Evolutionary conservation across 1,139 yeast species (phyloP).

Genomic region (Saccharomyces hybrid): DNA sequence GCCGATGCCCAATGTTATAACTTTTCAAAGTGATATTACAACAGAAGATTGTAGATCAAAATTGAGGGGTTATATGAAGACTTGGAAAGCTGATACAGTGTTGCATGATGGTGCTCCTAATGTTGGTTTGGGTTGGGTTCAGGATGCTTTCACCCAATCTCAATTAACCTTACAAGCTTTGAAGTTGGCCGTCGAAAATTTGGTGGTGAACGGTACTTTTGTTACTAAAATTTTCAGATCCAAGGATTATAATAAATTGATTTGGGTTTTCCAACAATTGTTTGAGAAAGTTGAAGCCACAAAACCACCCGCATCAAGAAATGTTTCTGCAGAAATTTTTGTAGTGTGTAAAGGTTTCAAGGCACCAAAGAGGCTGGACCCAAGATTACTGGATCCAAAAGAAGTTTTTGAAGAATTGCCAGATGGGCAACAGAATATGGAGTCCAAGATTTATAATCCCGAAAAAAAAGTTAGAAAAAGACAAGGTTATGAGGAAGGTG

Average conservation of each 20-base stretch:
- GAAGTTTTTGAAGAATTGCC: conserved; percentile 91
- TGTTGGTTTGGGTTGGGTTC: conserved; percentile 98
- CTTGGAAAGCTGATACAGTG: conserved; percentile 98
- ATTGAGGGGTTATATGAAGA: conserved; percentile 90
- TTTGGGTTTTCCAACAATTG: conserved; percentile 96
- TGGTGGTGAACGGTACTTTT: conserved; percentile 87
- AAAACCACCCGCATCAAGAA: conserved; percentile 97
- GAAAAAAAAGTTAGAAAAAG: conserved; percentile 86
- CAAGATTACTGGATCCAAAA: conserved; percentile 82
- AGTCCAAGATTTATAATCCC: conserved; percentile 89
- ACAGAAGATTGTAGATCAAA: conserved; percentile 96
- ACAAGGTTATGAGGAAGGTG: conserved; percentile 97
- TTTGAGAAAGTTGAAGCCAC: conserved; percentile 97
- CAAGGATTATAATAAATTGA: conserved; percentile 89
- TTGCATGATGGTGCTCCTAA: conserved; percentile 99
- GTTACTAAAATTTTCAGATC: conserved; percentile 96
- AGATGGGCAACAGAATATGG: conserved; percentile 71
- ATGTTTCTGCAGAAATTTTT: conserved; percentile 97
- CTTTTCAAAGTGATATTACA: conserved; percentile 94
- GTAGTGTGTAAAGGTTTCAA: conserved; percentile 94
- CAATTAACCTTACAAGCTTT: conserved; percentile 91
- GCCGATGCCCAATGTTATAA: conserved; percentile 85
- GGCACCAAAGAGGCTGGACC: conserved; percentile 93
- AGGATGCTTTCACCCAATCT: conserved; percentile 97
- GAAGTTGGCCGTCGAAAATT: conserved; percentile 90